Conservation (phyloP, 129 eudicot species). For the Centrapalus pauciflorus region DNA sequence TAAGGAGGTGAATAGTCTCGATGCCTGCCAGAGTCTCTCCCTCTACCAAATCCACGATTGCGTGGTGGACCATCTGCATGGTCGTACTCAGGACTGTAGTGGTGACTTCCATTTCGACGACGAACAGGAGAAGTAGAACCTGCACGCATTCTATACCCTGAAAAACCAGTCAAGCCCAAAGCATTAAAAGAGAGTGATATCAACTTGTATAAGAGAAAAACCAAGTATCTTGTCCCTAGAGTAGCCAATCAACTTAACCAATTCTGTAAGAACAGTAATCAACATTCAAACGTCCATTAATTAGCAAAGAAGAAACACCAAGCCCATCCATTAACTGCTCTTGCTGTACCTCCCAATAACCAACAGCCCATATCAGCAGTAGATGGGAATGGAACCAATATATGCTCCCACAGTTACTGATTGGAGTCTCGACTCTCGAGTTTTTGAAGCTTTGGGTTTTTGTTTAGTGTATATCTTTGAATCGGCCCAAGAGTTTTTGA, state of each 20-base stretch:
- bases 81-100: constrained; percentile 72
- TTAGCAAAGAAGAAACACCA: constrained; percentile 18
- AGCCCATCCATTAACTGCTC: constrained; percentile 16
- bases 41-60: constrained; percentile 71
- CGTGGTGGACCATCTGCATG: constrained; percentile 54
- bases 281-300: constrained; percentile 24
- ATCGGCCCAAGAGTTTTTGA: constrained; percentile 9
- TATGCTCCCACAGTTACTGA: not conserved
- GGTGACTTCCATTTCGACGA: constrained; percentile 60
- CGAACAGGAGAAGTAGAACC: constrained; percentile 84
- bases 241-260: constrained; percentile 35
- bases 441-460: constrained; percentile 25
- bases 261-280: constrained; percentile 25
- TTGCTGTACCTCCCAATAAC: constrained; percentile 12
- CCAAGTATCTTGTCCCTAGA: constrained; percentile 27
- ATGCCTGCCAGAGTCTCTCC: constrained; percentile 63
- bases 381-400: not conserved
- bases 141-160: constrained; percentile 93
- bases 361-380: constrained; percentile 7
- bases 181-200: constrained; percentile 26
- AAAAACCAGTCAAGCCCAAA: constrained; percentile 51
- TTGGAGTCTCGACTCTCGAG: constrained; percentile 13
- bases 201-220: constrained; percentile 23
- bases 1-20: constrained; percentile 74
- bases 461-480: constrained; percentile 1